Conservation (phyloP, 1,284 basidiomycete genomes). For the Malassezia arunalokei region DNA sequence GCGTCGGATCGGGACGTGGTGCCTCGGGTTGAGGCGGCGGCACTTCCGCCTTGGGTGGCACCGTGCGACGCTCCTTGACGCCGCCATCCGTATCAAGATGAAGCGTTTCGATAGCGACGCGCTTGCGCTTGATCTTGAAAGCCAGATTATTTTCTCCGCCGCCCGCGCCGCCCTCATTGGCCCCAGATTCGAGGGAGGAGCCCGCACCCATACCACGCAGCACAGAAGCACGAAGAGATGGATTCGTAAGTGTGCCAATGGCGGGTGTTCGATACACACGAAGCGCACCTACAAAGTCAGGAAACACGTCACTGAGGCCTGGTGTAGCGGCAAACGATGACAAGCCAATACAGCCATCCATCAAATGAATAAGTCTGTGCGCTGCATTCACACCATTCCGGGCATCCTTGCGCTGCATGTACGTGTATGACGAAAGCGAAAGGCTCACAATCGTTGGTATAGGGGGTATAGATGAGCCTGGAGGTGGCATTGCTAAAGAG, state of each 20-base stretch:
- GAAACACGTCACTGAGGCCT: conserved; percentile 20
- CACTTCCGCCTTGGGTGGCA: conserved; percentile 10
- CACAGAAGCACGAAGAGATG: conserved; percentile 25
- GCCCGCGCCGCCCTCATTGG: conserved; percentile 51
- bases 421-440: conserved; percentile 21
- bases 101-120: conserved; percentile 77
- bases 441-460: conserved; percentile 24
- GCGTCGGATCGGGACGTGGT: background rate
- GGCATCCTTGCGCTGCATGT: background rate
- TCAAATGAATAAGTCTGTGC: conserved; percentile 22
- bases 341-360: conserved; percentile 26
- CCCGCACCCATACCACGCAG: conserved; percentile 35
- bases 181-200: conserved; percentile 6
- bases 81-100: conserved; percentile 88
- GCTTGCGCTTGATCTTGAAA: conserved; percentile 79
- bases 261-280: conserved; percentile 29
- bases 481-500: conserved; percentile 19
- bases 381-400: conserved; percentile 11
- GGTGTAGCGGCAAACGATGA: conserved; percentile 26
- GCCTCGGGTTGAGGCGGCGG: background rate
- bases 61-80: conserved; percentile 58
- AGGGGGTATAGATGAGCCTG: background rate
- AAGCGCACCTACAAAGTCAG: conserved; percentile 30
- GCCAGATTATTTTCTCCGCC: conserved; percentile 72
- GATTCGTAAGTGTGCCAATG: conserved; percentile 30